phyloP scores from a whole-genome alignment of 345 rosid species.

The Heritiera fomes region DNA sequence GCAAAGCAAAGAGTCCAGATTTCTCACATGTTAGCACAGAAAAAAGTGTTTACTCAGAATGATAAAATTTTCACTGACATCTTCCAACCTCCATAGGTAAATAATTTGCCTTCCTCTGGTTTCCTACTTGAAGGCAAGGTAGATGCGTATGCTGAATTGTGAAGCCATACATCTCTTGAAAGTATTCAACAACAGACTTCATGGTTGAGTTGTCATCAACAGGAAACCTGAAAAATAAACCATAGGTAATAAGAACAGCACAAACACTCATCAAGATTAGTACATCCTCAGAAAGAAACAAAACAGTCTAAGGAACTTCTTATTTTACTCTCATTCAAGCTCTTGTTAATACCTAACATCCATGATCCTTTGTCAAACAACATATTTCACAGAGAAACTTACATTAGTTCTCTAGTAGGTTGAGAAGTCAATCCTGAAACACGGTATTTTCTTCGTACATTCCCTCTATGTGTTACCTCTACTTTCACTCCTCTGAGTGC shows the following conservation, averaged over 20 bases:
- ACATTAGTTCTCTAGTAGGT: slow-evolving; percentile 96
- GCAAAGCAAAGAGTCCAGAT: slow-evolving; percentile 18
- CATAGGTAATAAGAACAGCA: not conserved
- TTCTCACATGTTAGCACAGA: not conserved
- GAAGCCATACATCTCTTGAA: slow-evolving; percentile 98
- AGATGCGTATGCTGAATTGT: slow-evolving; percentile 87
- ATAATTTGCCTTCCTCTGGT: slow-evolving; percentile 95
- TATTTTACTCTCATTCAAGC: not conserved
- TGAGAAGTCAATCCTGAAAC: slow-evolving; percentile 97
- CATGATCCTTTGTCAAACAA: not conserved
- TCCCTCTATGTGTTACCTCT: slow-evolving; percentile 94
- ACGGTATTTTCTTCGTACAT: slow-evolving; percentile 92
- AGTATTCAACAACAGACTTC: slow-evolving; percentile 98
- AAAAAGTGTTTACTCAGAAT: not conserved
- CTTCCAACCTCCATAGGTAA: slow-evolving; percentile 93
- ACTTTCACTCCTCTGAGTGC: slow-evolving; percentile 97
- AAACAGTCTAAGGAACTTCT: not conserved
- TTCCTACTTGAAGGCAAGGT: slow-evolving; percentile 99
- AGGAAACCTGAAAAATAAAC: slow-evolving; percentile 61
- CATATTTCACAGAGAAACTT: slow-evolving; percentile 23
- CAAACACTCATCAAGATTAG: slow-evolving; percentile 7
- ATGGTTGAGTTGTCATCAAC: slow-evolving; percentile 89
- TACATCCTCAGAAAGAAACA: not conserved
- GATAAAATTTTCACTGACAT: not conserved
- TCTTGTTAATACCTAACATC: not conserved